Evolutionary conservation across 2,329 filamentous ascomycete species (phyloP).

Genomic region (Paracorniculantispora psalliotae): DNA sequence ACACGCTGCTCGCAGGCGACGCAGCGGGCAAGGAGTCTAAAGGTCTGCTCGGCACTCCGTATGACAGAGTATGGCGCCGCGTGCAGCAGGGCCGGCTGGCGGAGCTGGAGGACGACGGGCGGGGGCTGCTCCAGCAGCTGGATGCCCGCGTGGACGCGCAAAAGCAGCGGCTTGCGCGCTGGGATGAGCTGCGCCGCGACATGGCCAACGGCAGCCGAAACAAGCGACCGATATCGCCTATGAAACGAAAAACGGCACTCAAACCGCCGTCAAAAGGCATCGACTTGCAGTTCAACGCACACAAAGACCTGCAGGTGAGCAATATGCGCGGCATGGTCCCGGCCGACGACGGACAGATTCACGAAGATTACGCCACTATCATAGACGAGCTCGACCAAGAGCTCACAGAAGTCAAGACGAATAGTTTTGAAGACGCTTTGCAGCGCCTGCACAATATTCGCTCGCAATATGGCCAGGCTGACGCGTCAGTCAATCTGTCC

Average conservation of each 20-base stretch:
- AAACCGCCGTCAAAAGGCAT: slow-evolving; percentile 36
- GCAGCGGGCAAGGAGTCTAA: slow-evolving; percentile 47
- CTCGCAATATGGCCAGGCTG: not conserved
- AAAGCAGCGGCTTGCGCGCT: slow-evolving; percentile 62
- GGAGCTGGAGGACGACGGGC: slow-evolving; percentile 48
- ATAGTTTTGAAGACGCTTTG: slow-evolving; percentile 20
- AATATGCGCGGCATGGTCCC: slow-evolving; percentile 21
- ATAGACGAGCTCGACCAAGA: slow-evolving; percentile 38
- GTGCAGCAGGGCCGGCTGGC: slow-evolving; percentile 55
- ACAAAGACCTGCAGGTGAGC: slow-evolving; percentile 44
- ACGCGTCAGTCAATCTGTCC: not conserved
- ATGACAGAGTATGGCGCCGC: slow-evolving; percentile 66
- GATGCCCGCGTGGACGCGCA: slow-evolving; percentile 64
- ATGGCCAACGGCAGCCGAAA: slow-evolving; percentile 34
- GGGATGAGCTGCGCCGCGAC: slow-evolving; percentile 61
- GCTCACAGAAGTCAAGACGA: slow-evolving; percentile 27
- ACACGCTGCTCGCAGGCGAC: slow-evolving; percentile 65
- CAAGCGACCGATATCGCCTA: slow-evolving; percentile 18
- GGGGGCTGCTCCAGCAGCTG: slow-evolving; percentile 63
- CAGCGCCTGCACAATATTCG: slow-evolving; percentile 15
- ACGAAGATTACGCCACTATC: slow-evolving; percentile 40
- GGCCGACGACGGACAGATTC: slow-evolving; percentile 22
- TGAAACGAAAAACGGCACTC: slow-evolving; percentile 18
- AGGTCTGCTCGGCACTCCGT: slow-evolving; percentile 59
- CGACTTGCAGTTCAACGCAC: slow-evolving; percentile 50